Base-by-base conservation (phyloP, 768 basidiomycete genomes). In the Kwoniella europaea region DNA sequence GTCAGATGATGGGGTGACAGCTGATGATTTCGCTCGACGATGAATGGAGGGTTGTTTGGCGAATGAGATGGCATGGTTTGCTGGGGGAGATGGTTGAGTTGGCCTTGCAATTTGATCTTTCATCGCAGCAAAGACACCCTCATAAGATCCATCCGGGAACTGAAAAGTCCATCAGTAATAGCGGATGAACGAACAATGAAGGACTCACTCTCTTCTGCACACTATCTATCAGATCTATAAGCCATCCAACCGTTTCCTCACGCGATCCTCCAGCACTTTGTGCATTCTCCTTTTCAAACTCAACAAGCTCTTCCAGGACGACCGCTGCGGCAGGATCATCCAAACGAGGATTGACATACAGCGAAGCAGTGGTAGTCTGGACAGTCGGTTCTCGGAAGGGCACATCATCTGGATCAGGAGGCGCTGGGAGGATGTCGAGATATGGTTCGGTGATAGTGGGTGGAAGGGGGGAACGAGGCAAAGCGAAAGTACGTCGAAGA, bases 341-440 rank as follows among this genome's bases (percentile, higher is more conserved):
- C 66, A 83, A 56, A n/a, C 82, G 63, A 4, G 82, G 82, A 58
- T 83, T 77, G 57, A 79, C 77, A 59, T 83, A 83, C 20, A 83
- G 59, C 24, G 79, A 71, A 0, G 76, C 78, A 6, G 81, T 82
- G 27, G 75, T 78, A 6, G 73, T 79, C 46, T 78, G 74, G 2
- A 81, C 74, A 3, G 77, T 78, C 24, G 82, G 81, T 42, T 79
- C 77, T 43, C 79, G 62, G 57, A 77, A 77, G 0, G 79, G 76
- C 18, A 80, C 74, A 13, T 76, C 65, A 44, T 81, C 79, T 9
- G 71, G 72, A 64, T 81, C 77, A 24, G 79, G 77, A 3, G 79
- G 79, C 1, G 78, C 74, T 4, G 77, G 73, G 16, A 81, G 44
- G 12, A 79, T 68, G 46, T 81, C 76, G 22, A 77, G 56, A 57